Evolutionary conservation across 2,329 filamentous ascomycete genomes (phyloP).

Genomic region (Fusarium chlamydosporum): DNA sequence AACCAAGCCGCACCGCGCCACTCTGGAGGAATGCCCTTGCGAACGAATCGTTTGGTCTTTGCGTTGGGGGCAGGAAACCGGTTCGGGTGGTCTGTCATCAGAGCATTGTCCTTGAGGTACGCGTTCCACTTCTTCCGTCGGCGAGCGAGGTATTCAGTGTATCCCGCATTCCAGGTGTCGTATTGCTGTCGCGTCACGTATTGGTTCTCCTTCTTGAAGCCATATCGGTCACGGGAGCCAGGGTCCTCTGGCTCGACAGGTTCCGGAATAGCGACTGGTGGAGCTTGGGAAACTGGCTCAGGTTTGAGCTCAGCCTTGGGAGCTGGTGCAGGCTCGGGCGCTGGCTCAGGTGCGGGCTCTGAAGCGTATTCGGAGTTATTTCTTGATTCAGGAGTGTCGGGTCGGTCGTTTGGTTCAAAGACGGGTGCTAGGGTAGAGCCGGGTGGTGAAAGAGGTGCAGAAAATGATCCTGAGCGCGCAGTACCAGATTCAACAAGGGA

Average conservation of each 20-base stretch:
- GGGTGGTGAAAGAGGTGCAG: conserved; percentile 35
- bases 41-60: conserved; percentile 90
- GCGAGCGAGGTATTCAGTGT: conserved; percentile 80
- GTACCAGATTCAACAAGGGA: conserved; percentile 25
- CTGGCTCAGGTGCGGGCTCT: conserved; percentile 34
- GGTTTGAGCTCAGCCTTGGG: conserved; percentile 45
- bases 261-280: conserved; percentile 48
- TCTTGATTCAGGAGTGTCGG: conserved; percentile 36
- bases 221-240: conserved; percentile 81
- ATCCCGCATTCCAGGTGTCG: conserved; percentile 82
- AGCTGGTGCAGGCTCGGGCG: conserved; percentile 43
- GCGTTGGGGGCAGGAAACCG: conserved; percentile 84
- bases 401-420: conserved; percentile 27
- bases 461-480: conserved; percentile 21
- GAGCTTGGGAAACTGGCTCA: conserved; percentile 38
- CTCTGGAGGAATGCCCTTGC: conserved; percentile 93
- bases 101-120: conserved; percentile 80
- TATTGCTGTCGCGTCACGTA: conserved; percentile 83
- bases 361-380: conserved; percentile 23
- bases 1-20: conserved; percentile 98
- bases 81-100: conserved; percentile 78
- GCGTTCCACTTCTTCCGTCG: conserved; percentile 85
- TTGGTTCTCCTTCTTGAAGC: conserved; percentile 89
- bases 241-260: conserved; percentile 63
- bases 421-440: conserved; percentile 17